Percentiles rank a stretch among this genome's conserved stretches.
These are phyloP conservation scores for Aspergillus thermomutatus DNA, from an alignment of 2,329 filamentous ascomycete genomes.

Conservation along the genomic window DNA sequence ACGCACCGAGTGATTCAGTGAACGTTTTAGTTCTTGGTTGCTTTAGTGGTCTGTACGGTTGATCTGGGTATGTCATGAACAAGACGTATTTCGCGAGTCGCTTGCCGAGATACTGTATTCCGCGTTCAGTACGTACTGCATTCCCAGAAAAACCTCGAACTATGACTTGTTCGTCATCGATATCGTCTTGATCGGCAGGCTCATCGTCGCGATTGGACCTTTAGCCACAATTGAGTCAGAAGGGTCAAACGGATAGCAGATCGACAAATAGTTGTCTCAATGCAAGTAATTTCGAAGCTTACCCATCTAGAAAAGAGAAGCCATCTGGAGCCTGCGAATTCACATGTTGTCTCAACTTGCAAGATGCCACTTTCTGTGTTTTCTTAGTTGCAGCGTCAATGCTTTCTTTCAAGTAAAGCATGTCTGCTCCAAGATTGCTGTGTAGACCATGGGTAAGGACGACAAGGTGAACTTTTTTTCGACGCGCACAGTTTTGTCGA, in stretches of 20 bases:
- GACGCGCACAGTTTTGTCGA: conserved; percentile 20
- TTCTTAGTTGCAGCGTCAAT: conserved; percentile 81
- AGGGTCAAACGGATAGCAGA: neutral
- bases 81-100: conserved; percentile 88
- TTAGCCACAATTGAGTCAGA: neutral
- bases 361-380: conserved; percentile 43
- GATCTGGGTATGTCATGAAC: conserved; percentile 87
- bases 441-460: conserved; percentile 91
- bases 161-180: conserved; percentile 69
- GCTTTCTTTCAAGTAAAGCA: conserved; percentile 96
- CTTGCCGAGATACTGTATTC: conserved; percentile 96
- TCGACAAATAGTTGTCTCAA: neutral
- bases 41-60: conserved; percentile 74
- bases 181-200: conserved; percentile 23
- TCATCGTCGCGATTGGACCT: conserved; percentile 29
- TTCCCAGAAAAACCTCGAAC: conserved; percentile 89
- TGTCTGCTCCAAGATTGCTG: conserved; percentile 91
- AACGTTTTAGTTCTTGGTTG: conserved; percentile 50
- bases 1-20: conserved; percentile 46
- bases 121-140: conserved; percentile 83
- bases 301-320: conserved; percentile 1
- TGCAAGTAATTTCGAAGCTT: neutral
- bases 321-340: conserved; percentile 46
- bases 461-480: conserved; percentile 72
- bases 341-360: conserved; percentile 50